Evolutionary conservation across 768 basidiomycete species (phyloP).

Genomic region (Floccularia luteovirens): DNA sequence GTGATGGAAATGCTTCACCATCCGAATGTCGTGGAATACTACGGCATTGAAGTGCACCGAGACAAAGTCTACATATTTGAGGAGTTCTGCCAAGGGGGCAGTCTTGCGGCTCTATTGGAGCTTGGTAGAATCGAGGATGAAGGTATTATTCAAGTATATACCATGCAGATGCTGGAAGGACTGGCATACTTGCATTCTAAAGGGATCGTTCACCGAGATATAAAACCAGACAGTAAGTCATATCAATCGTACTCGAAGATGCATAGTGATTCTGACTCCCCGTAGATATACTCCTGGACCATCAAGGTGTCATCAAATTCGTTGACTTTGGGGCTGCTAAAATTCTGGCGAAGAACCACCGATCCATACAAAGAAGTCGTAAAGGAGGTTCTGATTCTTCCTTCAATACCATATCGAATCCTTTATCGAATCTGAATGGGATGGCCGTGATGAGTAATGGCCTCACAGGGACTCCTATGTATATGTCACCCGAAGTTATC

Average conservation of each 20-base stretch:
- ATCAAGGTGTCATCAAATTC: slow-evolving; percentile 88
- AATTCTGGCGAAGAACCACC: slow-evolving; percentile 85
- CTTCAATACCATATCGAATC: no score
- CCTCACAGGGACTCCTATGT: slow-evolving; percentile 97
- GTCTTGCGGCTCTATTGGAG: slow-evolving; percentile 80
- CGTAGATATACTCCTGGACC: slow-evolving; percentile 86
- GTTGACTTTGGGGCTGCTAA: slow-evolving; percentile 98
- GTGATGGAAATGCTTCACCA: slow-evolving; percentile 99
- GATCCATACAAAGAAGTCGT: slow-evolving; percentile 70
- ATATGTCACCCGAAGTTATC: slow-evolving; percentile 99
- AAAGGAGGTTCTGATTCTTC: slow-evolving; percentile 38
- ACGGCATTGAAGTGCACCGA: slow-evolving; percentile 97
- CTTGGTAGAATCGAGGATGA: slow-evolving; percentile 97
- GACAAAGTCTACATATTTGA: slow-evolving; percentile 99
- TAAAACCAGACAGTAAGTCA: slow-evolving; percentile 94
- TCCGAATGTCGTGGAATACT: slow-evolving; percentile 97
- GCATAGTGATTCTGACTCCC: slow-evolving; percentile 4
- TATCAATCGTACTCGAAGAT: background rate
- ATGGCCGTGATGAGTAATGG: slow-evolving; percentile 66
- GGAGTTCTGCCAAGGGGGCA: slow-evolving; percentile 96
- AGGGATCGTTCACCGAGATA: slow-evolving; percentile 91
- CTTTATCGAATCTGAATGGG: slow-evolving; percentile 28
- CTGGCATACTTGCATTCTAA: slow-evolving; percentile 89
- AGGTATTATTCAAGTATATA: slow-evolving; percentile 90
- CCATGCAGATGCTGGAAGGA: slow-evolving; percentile 95